A percentile compares a stretch with the other conserved stretches of the same genome.
Conservation (phyloP, 441 rosid species). For the Eruca vesicaria region DNA sequence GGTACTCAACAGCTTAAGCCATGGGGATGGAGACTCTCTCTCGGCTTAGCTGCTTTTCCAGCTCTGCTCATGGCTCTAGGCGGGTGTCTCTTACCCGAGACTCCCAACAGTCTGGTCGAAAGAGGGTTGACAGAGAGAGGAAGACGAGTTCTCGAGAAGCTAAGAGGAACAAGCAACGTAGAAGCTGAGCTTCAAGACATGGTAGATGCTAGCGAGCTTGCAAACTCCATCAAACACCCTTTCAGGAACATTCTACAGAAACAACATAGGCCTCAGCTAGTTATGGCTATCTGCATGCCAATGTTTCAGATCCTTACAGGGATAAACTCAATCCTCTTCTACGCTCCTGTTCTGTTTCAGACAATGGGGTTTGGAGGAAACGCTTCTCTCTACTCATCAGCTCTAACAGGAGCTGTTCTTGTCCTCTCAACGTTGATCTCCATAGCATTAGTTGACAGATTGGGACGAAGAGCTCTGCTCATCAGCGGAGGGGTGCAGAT, state of each 20-base stretch:
- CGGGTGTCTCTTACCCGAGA: slow-evolving; percentile 68
- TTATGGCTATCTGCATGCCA: slow-evolving; percentile 82
- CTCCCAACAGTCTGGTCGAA: slow-evolving; percentile 88
- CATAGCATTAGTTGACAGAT: slow-evolving; percentile 65
- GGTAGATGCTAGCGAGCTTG: slow-evolving; percentile 79
- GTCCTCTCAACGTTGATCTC: slow-evolving; percentile 73
- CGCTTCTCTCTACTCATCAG: slow-evolving; percentile 78
- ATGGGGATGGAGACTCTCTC: slow-evolving; percentile 96
- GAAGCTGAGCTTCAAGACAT: slow-evolving; percentile 82
- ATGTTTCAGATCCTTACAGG: slow-evolving; percentile 88
- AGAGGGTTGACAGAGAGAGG: slow-evolving; percentile 58
- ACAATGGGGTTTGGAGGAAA: slow-evolving; percentile 79
- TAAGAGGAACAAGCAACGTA: slow-evolving; percentile 66
- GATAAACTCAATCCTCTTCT: slow-evolving; percentile 87
- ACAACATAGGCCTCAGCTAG: slow-evolving; percentile 72
- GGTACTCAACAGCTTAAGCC: slow-evolving; percentile 76
- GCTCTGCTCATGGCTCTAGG: slow-evolving; percentile 75
- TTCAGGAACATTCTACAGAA: slow-evolving; percentile 70
- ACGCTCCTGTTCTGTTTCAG: slow-evolving; percentile 84
- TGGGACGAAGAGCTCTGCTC: slow-evolving; percentile 70
- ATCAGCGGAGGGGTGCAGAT: slow-evolving; percentile 83
- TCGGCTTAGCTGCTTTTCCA: slow-evolving; percentile 84
- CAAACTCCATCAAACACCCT: slow-evolving; percentile 78
- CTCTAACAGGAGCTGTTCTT: slow-evolving; percentile 84
- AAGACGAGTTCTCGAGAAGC: slow-evolving; percentile 55